These are phyloP conservation scores for Tephrocybe rancida DNA, from an alignment of 768 basidiomycete species.

Conservation along the genomic window DNA sequence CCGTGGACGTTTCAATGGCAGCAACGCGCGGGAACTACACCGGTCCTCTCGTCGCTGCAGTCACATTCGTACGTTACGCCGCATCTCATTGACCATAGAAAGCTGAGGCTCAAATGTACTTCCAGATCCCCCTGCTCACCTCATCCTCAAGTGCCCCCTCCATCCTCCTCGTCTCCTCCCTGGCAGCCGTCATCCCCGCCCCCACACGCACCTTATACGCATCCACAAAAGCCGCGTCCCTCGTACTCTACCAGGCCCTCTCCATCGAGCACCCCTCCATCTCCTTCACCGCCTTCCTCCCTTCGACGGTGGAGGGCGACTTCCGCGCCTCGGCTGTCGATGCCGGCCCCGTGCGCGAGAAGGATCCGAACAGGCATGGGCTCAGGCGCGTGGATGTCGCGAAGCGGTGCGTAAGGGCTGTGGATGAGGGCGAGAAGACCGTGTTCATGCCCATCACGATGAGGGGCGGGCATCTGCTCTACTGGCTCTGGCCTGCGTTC, in stretches of 20 bases:
- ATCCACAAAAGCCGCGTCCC: conserved; percentile 80
- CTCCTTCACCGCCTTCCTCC: conserved; percentile 61
- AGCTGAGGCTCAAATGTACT: background rate
- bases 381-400: conserved; percentile 66
- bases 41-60: conserved; percentile 69
- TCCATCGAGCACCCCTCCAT: conserved; percentile 79
- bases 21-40: conserved; percentile 68
- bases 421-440: conserved; percentile 57
- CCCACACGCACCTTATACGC: conserved; percentile 86
- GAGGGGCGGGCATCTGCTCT: conserved; percentile 54
- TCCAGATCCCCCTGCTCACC: conserved; percentile 76
- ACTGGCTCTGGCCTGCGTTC: conserved; percentile 64
- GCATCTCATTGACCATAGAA: background rate
- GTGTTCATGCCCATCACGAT: conserved; percentile 60
- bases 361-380: conserved; percentile 58
- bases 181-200: conserved; percentile 80
- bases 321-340: conserved; percentile 85
- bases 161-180: conserved; percentile 76
- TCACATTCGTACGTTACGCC: conserved; percentile 62
- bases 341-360: conserved; percentile 43
- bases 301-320: conserved; percentile 72
- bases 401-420: conserved; percentile 54
- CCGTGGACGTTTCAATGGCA: conserved; percentile 55
- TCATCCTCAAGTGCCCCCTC: conserved; percentile 67
- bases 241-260: conserved; percentile 76